Percentiles rank a stretch among this genome's conserved stretches.
phyloP scores from a whole-genome alignment of 257 asterid genomes.

The Fraxinus cuspidata region DNA sequence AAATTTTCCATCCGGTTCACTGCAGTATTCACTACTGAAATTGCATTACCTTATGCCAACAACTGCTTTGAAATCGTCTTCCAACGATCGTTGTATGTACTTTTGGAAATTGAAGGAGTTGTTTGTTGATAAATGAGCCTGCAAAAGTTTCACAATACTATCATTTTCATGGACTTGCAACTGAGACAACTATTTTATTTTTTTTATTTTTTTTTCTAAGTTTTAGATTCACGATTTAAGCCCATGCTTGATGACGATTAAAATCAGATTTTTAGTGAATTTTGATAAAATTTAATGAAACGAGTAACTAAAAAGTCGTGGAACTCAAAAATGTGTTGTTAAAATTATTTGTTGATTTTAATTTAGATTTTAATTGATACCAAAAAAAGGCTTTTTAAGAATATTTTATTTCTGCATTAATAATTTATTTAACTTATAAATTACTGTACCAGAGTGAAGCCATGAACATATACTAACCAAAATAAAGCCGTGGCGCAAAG shows the following conservation, averaged over 20 bases:
- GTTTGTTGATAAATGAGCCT: constrained; percentile 76
- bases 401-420: neutral
- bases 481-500: constrained; percentile 81
- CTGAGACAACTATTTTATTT: no score
- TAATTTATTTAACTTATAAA: neutral
- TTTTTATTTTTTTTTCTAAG: no score
- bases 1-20: neutral
- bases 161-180: no score
- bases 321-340: no score
- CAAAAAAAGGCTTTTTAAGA: no score
- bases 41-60: constrained; percentile 65
- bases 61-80: constrained; percentile 69
- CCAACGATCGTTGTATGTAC: constrained; percentile 72
- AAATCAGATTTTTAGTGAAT: no score
- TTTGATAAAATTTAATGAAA: no score
- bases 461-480: constrained; percentile 39
- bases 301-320: no score
- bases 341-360: no score
- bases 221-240: no score
- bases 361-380: no score
- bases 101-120: constrained; percentile 64
- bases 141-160: neutral
- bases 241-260: no score
- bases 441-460: neutral
- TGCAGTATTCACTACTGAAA: neutral